phyloP scores from a whole-genome alignment of 1,284 basidiomycete genomes.

The Sporisorium graminicola region DNA sequence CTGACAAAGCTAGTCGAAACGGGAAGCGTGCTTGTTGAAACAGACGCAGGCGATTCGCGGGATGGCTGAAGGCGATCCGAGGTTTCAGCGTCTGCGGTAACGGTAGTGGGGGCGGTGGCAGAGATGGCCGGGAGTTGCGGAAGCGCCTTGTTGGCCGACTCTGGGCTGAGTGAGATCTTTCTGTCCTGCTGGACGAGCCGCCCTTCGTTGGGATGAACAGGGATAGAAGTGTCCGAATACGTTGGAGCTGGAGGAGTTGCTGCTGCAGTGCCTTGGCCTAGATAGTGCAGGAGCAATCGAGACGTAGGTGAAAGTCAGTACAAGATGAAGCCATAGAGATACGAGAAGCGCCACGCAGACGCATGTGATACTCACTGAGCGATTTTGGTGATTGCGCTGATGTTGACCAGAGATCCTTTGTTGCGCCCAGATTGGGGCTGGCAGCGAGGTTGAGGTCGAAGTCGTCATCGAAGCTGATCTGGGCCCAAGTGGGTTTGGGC shows the following conservation, averaged over 20 bases:
- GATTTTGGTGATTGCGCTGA: constrained; percentile 6
- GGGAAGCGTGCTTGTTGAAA: not conserved
- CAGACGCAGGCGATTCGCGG: constrained; percentile 4
- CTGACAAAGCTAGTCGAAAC: constrained; percentile 18
- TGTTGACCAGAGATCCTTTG: not conserved
- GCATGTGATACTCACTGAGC: constrained; percentile 12
- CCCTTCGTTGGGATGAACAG: constrained; percentile 6
- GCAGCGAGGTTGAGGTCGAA: constrained; percentile 45
- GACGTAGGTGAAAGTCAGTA: constrained; percentile 13
- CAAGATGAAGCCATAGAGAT: not conserved
- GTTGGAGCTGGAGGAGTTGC: constrained; percentile 2
- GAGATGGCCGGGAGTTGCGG: constrained; percentile 23
- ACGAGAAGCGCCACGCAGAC: not conserved
- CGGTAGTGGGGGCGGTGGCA: constrained; percentile 2
- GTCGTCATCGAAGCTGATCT: constrained; percentile 47
- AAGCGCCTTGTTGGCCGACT: constrained; percentile 32
- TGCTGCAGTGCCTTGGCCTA: not conserved
- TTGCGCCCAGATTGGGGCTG: constrained; percentile 10
- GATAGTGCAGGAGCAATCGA: not conserved
- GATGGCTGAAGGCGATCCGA: constrained; percentile 14
- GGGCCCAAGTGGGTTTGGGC: constrained; percentile 47
- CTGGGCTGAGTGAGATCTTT: constrained; percentile 24
- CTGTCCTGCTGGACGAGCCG: constrained; percentile 5
- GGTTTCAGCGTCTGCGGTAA: not conserved
- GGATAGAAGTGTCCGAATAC: not conserved